Percentiles rank a stretch among this genome's conserved stretches.
Evolutionary conservation across 2,329 filamentous ascomycete genomes (phyloP).

Genomic region (Rutstroemia sydowiana): DNA sequence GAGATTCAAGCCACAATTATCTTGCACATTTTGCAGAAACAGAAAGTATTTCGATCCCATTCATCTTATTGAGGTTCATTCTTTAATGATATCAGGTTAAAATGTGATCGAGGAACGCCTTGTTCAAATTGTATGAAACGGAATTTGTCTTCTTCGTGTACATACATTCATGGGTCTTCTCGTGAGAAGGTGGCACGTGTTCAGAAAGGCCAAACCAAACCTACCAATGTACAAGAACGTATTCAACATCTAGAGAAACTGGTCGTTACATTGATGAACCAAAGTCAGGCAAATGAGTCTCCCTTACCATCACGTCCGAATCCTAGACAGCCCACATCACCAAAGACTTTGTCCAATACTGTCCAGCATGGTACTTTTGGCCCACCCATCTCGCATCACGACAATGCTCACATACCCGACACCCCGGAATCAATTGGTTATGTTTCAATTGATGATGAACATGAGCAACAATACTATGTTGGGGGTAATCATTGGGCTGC

Average conservation of each 20-base stretch:
- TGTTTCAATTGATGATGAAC: slow-evolving; percentile 25
- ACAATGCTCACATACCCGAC: slow-evolving; percentile 4
- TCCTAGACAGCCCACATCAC: background rate
- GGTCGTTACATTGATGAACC: slow-evolving; percentile 44
- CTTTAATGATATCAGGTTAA: slow-evolving; percentile 26
- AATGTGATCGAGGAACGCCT: slow-evolving; percentile 46
- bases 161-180: slow-evolving; percentile 41
- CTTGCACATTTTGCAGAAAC: slow-evolving; percentile 24
- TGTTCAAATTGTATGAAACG: slow-evolving; percentile 48
- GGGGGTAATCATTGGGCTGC: slow-evolving; percentile 5
- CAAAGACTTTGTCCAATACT: background rate
- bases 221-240: slow-evolving; percentile 44
- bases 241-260: slow-evolving; percentile 48
- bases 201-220: slow-evolving; percentile 8
- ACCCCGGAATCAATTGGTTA: slow-evolving; percentile 19
- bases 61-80: background rate
- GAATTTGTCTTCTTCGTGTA: slow-evolving; percentile 39
- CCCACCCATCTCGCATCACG: no score
- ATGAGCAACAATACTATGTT: slow-evolving; percentile 26
- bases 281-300: background rate
- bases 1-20: slow-evolving; percentile 24
- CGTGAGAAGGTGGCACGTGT: slow-evolving; percentile 13
- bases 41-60: slow-evolving; percentile 14
- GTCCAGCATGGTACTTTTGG: no score
- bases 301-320: background rate